phyloP scores from a whole-genome alignment of 2,329 filamentous ascomycete species.

The Lachnellula willkommii region DNA sequence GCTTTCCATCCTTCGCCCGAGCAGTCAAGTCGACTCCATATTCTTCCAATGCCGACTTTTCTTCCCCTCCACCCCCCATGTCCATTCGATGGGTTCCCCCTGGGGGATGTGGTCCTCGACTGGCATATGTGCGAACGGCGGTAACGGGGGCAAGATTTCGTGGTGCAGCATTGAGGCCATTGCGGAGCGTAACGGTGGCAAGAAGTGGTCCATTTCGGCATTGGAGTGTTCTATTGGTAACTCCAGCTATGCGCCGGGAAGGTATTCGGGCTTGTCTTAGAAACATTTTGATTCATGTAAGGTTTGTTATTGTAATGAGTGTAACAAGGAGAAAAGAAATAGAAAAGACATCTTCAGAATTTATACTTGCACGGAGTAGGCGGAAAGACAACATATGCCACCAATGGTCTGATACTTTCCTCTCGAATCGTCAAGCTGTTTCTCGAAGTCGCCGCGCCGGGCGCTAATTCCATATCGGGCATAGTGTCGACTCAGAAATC shows the following conservation, averaged over 20 bases:
- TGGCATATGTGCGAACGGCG: constrained; percentile 52
- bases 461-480: background rate
- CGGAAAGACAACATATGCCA: background rate
- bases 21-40: constrained; percentile 88
- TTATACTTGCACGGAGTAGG: too few relatives aligned
- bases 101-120: constrained; percentile 75
- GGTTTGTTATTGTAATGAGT: background rate
- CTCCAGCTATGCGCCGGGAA: constrained; percentile 23
- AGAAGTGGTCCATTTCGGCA: constrained; percentile 9
- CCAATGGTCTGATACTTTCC: background rate
- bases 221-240: constrained; percentile 12
- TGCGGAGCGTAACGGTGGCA: constrained; percentile 8
- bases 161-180: constrained; percentile 14
- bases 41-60: constrained; percentile 86
- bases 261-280: constrained; percentile 24
- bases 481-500: background rate
- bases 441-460: constrained; percentile 5
- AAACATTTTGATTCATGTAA: constrained; percentile 18
- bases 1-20: constrained; percentile 77
- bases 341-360: constrained; percentile 8
- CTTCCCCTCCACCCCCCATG: constrained; percentile 61
- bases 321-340: background rate
- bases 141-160: constrained; percentile 36
- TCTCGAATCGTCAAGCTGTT: constrained; percentile 8
- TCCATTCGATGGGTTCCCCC: constrained; percentile 95